Conservation (phyloP, 164 flowering plant species). For the Vitis cinerea region DNA sequence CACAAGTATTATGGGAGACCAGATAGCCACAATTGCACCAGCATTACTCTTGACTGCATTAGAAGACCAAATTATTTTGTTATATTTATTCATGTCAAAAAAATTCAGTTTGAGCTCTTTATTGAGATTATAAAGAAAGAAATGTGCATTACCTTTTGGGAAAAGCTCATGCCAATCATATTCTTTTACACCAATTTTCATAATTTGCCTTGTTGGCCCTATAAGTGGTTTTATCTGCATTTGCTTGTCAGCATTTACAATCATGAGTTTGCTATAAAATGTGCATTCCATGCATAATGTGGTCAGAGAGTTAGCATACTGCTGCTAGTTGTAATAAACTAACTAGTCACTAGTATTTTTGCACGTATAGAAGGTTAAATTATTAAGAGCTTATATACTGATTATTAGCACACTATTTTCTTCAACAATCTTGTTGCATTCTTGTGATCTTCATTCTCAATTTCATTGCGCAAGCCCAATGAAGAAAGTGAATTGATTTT, state of each 20-base stretch:
- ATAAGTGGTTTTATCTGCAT: slow-evolving; percentile 90
- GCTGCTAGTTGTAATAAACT: neutral
- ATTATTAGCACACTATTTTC: too few relatives aligned
- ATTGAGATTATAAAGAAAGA: neutral
- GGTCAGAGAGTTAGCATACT: neutral
- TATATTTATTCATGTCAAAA: neutral
- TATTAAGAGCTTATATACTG: too few relatives aligned
- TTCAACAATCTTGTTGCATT: too few relatives aligned
- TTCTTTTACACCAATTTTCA: slow-evolving; percentile 57
- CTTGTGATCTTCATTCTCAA: too few relatives aligned
- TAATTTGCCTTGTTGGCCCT: slow-evolving; percentile 75
- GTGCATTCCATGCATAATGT: neutral
- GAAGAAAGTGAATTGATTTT: too few relatives aligned
- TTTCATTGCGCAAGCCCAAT: too few relatives aligned
- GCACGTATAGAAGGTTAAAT: neutral
- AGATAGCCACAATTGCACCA: slow-evolving; percentile 87
- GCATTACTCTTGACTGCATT: slow-evolving; percentile 77
- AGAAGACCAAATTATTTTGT: slow-evolving; percentile 6
- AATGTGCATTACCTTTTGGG: slow-evolving; percentile 61
- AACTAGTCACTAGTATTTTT: neutral
- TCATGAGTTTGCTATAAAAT: neutral
- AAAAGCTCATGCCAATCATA: slow-evolving; percentile 93
- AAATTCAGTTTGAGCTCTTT: neutral
- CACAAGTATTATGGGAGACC: slow-evolving; percentile 92
- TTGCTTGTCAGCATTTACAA: slow-evolving; percentile 4